Evolutionary conservation across 2,329 filamentous ascomycete species (phyloP), one percentile per base, ranked within the genome.

Genomic region (Arthrobotrys entomopaga): DNA sequence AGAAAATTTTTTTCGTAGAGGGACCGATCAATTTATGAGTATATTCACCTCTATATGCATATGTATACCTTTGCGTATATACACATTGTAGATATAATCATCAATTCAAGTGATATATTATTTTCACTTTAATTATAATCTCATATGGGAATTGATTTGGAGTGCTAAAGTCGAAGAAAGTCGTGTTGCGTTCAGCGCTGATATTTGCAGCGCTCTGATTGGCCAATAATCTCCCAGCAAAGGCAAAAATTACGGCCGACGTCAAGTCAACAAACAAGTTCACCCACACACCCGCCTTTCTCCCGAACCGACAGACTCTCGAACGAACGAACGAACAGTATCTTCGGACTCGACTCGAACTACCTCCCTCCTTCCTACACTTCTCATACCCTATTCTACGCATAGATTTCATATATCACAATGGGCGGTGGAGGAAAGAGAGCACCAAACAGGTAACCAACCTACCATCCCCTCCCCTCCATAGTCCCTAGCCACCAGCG

Each of bases 371-470:
- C 43, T 43, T 5, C 22, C 24, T 42, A 38, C 60, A 11, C 16
- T 20, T 34, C 29, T 40, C 29, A 19, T 19, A 58, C 22, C 15
- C 26, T 19, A 19, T 20, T 19, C 46, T 24, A 26, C 16, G 34
- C 3, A 34, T 22, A 29, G 16, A 19, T 24, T 49, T 38, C 20
- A 49, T 54, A 43, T 43, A 34, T 73, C 70, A 49, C 70, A 74
- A 74, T 74, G 70, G 70, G 70, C 48, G 69, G 69, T 22, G 70
- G 70, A 26, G 70, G 70, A 74, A 74, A 74, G 65, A n/a, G 56
- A 40, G 53, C 26, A 16, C 70, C 70, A 20, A 57, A 56, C 50
- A 74, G 38, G 70, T 74, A 67, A 22, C 40, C 29, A 8, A 40
- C 7, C 3, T n/a, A n/a, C 22, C 56, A 13, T 26, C 19, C 24